These are phyloP conservation scores for Lodderomyces jiufengensis DNA, from an alignment of 1,139 yeast species.

Conservation along the genomic window DNA sequence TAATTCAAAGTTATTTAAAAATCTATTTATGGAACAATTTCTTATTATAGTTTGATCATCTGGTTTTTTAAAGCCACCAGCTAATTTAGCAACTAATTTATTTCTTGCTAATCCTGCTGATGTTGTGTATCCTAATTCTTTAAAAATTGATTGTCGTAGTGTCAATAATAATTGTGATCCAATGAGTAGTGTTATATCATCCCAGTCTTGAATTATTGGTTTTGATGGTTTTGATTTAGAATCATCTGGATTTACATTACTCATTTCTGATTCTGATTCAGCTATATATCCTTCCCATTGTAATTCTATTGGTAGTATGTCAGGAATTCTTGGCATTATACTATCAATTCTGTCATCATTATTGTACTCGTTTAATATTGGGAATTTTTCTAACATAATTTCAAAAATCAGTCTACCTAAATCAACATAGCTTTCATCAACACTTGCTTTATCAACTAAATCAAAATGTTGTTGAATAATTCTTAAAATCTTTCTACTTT, in stretches of 20 bases:
- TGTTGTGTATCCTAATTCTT: constrained; percentile 72
- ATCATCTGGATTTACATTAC: constrained; percentile 2
- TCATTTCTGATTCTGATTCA: constrained; percentile 15
- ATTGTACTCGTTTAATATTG: constrained; percentile 17
- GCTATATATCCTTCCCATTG: constrained; percentile 29
- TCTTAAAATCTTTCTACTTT: constrained; percentile 72
- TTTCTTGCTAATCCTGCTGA: constrained; percentile 84
- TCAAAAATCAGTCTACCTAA: constrained; percentile 50
- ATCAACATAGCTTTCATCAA: constrained; percentile 89
- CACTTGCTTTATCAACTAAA: constrained; percentile 86
- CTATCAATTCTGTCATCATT: constrained; percentile 16
- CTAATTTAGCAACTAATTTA: constrained; percentile 81
- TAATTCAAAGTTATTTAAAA: constrained; percentile 59
- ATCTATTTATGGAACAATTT: constrained; percentile 43
- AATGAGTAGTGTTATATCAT: constrained; percentile 65
- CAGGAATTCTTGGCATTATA: constrained; percentile 52
- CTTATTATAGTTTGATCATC: constrained; percentile 77
- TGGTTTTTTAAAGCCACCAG: constrained; percentile 83
- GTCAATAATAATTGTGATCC: constrained; percentile 59
- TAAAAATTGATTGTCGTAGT: constrained; percentile 50
- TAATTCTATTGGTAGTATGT: constrained; percentile 28
- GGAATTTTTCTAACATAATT: constrained; percentile 23
- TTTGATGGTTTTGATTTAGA: constrained; percentile 3
- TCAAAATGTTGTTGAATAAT: constrained; percentile 57
- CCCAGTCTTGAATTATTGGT: constrained; percentile 63